Base-by-base conservation (phyloP, 768 basidiomycete species). In the Xerocomus potaroensis region DNA sequence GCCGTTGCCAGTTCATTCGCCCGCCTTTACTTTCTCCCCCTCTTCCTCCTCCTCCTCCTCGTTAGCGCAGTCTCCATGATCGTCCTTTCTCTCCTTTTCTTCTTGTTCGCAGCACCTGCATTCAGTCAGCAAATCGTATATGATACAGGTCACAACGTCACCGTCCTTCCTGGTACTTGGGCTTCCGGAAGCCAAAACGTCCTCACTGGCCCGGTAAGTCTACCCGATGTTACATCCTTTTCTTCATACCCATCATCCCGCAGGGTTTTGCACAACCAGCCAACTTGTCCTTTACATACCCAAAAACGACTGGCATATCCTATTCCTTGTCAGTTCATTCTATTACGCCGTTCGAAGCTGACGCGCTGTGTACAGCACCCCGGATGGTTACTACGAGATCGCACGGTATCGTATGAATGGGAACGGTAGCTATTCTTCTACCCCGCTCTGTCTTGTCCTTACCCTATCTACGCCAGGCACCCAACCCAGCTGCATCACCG, bases 201-300 rank as follows among this genome's bases (percentile, higher is more conserved):
- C 23, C 16, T 74, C 16, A 95, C 95, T 7, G 95, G 95, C 23
- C 11, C 81, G 9, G 94, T 95, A 58, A 70, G 92, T 84, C 24
- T 1, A 35, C 8, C 35, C 8, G 18, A 15, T 27, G 21, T 15
- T 14, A 7, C 24, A 15, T 16, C 33, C 2, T 19, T 10, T 19
- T 8, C 7, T 9, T 41, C n/a, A 31, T 37, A 24, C 47, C 3
- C 3, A n/a, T n/a, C n/a, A n/a, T n/a, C n/a, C n/a, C 10, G 15
- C 56, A 97, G 93, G 73, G 75, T 46, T 97, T 94, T 65, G 91
- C 86, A 32, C 81, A 87, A 60, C 94, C 96, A 0, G 76, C 78
- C 36, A 90, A 92, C 58, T 69, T 76, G 69, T 74, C 84, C 3
- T 98, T 99, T 69, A 80, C 46, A 27, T 95, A 94, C 64, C 95